These are phyloP conservation scores for Stramenopiles sp. DNA, from an alignment of 352 stramenopile species.

Conservation along the genomic window DNA sequence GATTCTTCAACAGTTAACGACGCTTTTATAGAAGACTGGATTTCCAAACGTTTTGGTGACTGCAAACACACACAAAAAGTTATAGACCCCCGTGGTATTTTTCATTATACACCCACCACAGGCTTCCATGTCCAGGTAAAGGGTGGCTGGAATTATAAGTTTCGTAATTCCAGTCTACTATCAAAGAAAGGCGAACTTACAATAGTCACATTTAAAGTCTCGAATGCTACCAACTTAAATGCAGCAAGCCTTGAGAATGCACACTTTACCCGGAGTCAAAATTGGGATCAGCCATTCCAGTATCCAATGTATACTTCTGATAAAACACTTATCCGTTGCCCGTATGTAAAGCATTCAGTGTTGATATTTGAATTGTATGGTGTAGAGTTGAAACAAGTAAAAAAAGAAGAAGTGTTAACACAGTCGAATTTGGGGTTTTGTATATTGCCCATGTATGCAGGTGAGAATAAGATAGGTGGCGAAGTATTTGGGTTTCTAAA, in stretches of 20 bases:
- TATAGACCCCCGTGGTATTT: neutral
- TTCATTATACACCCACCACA: neutral
- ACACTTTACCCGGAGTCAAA: neutral
- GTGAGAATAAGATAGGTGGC: neutral
- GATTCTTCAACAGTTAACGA: neutral
- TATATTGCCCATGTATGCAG: neutral
- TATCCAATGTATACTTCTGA: neutral
- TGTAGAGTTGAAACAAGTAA: neutral
- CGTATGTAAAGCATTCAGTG: neutral
- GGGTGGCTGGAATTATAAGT: neutral
- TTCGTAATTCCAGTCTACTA: neutral
- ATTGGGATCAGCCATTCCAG: neutral
- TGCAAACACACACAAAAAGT: neutral
- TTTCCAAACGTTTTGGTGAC: neutral
- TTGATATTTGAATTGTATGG: neutral
- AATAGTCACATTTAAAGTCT: neutral
- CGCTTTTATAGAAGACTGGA: neutral
- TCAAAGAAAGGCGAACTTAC: neutral
- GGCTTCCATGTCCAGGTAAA: neutral
- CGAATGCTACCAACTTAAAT: neutral
- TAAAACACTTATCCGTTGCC: neutral
- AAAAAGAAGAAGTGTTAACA: neutral
- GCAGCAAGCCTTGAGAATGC: neutral
- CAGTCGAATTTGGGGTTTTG: neutral
- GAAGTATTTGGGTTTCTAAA: neutral